Evolutionary conservation across 306 rosid genomes (phyloP).

Genomic region (Corylus heterophylla): DNA sequence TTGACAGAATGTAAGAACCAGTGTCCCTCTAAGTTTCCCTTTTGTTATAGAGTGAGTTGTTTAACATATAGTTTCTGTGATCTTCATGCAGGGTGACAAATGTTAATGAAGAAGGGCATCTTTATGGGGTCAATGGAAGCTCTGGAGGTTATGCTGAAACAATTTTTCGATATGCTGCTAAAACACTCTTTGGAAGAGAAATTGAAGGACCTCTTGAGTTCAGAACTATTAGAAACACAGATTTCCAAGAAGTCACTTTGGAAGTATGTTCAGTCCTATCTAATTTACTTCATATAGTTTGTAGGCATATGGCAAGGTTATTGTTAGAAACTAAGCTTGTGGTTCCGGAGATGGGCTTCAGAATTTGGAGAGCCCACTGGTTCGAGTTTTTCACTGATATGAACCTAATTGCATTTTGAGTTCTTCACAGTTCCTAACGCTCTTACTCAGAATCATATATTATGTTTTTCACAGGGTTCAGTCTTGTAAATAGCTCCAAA

Average conservation of each 20-base stretch:
- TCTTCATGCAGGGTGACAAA: constrained; percentile 67
- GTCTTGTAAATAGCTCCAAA: neutral
- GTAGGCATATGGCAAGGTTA: constrained; percentile 9
- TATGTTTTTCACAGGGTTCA: neutral
- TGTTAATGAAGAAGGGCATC: constrained; percentile 65
- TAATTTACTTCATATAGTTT: constrained; percentile 3
- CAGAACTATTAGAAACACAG: constrained; percentile 66
- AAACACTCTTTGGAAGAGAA: constrained; percentile 70
- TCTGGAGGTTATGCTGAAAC: constrained; percentile 96
- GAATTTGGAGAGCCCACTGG: neutral
- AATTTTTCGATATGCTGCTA: constrained; percentile 73
- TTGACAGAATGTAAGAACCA: constrained; percentile 65
- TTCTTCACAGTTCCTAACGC: neutral
- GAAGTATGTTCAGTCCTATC: constrained; percentile 53
- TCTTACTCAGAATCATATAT: neutral
- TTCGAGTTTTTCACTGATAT: neutral
- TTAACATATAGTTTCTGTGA: constrained; percentile 10
- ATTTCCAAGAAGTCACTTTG: constrained; percentile 81
- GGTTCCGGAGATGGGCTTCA: neutral
- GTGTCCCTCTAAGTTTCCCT: constrained; percentile 14
- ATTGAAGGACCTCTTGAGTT: constrained; percentile 74
- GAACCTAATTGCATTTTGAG: neutral
- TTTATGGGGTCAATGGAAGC: constrained; percentile 83
- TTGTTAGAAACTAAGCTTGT: constrained; percentile 12
- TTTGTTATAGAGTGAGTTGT: constrained; percentile 1